Evolutionary conservation across 2,329 filamentous ascomycete species (phyloP).

Genomic region (Knoxdaviesia capensis): DNA sequence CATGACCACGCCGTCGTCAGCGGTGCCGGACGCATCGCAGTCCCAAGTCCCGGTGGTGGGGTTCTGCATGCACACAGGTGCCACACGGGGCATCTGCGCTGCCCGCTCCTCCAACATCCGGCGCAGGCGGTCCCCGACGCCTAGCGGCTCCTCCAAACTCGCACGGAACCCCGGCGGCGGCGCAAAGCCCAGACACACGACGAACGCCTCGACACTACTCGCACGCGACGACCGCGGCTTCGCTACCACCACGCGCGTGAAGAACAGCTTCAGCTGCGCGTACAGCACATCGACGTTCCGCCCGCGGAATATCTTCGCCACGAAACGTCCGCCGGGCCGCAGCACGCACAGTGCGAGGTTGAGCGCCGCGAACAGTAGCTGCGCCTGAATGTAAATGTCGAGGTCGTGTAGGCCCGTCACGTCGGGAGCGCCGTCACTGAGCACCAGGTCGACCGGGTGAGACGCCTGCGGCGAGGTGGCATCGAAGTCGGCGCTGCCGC

Average conservation of each 20-base stretch:
- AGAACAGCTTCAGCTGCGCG: constrained; percentile 82
- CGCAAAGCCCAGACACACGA: constrained; percentile 79
- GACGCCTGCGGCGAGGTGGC: constrained; percentile 30
- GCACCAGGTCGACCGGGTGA: constrained; percentile 75
- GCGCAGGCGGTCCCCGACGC: constrained; percentile 35
- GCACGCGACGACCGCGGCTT: constrained; percentile 91
- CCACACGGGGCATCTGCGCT: constrained; percentile 19
- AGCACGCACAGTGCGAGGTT: constrained; percentile 88
- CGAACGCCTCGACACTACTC: constrained; percentile 90
- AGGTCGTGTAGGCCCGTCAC: constrained; percentile 93
- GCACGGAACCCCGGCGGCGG: constrained; percentile 60
- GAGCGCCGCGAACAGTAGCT: constrained; percentile 82
- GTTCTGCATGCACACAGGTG: constrained; percentile 25
- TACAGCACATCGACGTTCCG: constrained; percentile 92
- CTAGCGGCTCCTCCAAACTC: constrained; percentile 56
- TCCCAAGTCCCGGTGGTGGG: constrained; percentile 22
- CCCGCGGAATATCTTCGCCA: constrained; percentile 92
- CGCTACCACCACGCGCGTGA: constrained; percentile 66
- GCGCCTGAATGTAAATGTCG: constrained; percentile 94
- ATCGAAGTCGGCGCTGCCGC: constrained; percentile 25
- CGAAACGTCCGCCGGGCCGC: constrained; percentile 82
- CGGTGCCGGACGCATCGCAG: constrained; percentile 5
- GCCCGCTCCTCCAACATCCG: constrained; percentile 24
- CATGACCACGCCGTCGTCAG: constrained; percentile 17
- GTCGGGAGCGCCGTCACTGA: constrained; percentile 89